Evolutionary conservation across 495 filamentous ascomycete genomes (phyloP).

Genomic region (Xeromyces bisporus): DNA sequence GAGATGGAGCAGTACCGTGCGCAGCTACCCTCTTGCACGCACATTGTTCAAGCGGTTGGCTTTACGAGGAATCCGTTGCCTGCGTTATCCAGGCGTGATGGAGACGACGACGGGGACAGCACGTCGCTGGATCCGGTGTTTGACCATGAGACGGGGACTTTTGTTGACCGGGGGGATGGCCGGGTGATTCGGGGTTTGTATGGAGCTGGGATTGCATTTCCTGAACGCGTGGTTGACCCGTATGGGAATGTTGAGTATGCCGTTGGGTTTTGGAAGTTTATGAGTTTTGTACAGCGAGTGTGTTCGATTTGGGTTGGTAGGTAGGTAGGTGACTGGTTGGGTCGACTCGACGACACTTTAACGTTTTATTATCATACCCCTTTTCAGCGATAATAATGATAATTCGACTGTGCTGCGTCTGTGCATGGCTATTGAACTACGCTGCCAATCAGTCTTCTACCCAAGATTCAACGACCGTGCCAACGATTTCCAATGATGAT

Average conservation of each 20-base stretch:
- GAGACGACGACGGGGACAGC: slow-evolving; percentile 7
- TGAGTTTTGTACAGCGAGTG: slow-evolving; percentile 40
- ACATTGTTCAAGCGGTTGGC: slow-evolving; percentile 39
- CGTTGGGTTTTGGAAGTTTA: slow-evolving; percentile 47
- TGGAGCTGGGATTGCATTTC: slow-evolving; percentile 45
- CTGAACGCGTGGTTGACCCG: slow-evolving; percentile 41
- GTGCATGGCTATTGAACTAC: too few species aligned
- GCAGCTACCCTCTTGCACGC: slow-evolving; percentile 30
- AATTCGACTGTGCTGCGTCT: too few species aligned
- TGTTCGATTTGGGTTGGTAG: slow-evolving; percentile 23
- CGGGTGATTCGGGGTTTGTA: slow-evolving; percentile 31
- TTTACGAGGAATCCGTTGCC: slow-evolving; percentile 34
- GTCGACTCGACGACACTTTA: too few species aligned
- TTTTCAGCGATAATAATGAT: too few species aligned
- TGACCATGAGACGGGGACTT: slow-evolving; percentile 32
- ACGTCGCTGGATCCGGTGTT: slow-evolving; percentile 22
- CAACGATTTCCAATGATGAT: too few species aligned
- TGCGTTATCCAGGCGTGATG: slow-evolving; percentile 13
- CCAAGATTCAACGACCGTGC: too few species aligned
- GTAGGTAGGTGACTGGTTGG: too few species aligned
- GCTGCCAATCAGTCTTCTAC: too few species aligned
- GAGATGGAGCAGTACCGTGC: slow-evolving; percentile 25
- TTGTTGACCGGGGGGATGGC: slow-evolving; percentile 23
- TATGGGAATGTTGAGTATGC: slow-evolving; percentile 42
- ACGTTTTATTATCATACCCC: too few species aligned